Conservation (phyloP, 176 grass and related monocot genomes). For the Urochloa ruziziensis region DNA sequence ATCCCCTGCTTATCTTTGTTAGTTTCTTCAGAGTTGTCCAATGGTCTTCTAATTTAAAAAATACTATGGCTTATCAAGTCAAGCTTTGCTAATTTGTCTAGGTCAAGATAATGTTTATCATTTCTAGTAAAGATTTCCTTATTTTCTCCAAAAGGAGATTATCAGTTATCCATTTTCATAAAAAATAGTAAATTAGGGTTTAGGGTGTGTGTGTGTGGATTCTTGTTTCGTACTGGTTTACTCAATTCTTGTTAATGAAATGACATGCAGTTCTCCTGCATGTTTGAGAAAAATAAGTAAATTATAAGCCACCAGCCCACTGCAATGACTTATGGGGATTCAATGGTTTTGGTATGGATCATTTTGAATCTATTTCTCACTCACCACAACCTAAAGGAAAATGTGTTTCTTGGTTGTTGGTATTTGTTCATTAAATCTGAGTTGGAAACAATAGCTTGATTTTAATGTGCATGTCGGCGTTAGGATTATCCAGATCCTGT, state of each 20-base stretch:
- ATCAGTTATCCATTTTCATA: not conserved
- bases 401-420: not conserved
- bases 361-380: constrained; percentile 1
- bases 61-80: not conserved
- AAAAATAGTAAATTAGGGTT: not conserved
- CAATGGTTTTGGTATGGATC: not conserved
- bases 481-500: not conserved
- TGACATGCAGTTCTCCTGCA: too few relatives aligned
- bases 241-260: too few relatives aligned
- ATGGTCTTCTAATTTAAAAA: not conserved
- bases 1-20: constrained; percentile 17
- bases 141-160: not conserved
- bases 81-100: not conserved
- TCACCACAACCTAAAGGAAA: constrained; percentile 11
- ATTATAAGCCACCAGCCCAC: not conserved
- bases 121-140: not conserved
- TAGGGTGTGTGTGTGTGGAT: too few relatives aligned
- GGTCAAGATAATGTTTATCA: not conserved
- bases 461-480: constrained; percentile 3
- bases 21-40: not conserved
- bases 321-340: not conserved
- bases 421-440: constrained; percentile 4
- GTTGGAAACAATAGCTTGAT: constrained; percentile 8
- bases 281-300: too few relatives aligned
- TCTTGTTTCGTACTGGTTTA: too few relatives aligned